Base-by-base conservation (phyloP, 163 green algal species). In the Chloromonas sp. region DNA sequence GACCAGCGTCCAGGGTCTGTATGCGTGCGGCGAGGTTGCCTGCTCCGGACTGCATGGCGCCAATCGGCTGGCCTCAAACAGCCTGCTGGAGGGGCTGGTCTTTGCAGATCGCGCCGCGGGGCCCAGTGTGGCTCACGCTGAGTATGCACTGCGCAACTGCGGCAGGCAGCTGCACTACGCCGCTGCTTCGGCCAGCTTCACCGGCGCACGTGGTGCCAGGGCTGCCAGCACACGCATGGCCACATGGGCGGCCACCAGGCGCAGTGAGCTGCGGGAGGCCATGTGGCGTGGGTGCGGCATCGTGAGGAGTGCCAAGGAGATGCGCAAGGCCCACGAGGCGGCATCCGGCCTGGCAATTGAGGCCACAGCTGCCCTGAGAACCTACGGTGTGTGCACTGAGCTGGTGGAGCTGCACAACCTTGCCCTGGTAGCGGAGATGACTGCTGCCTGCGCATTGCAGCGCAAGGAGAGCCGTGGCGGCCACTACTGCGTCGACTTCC, bases 1-100 rank as follows among this genome's bases (percentile, higher is more conserved):
- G 88, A 99, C 97, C 0, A 93, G 84, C 81, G 79, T 99, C 13
- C 86, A 90, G 79, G 97, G 97, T 0, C 90, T 99, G 82, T 99
- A 94, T 85, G 97, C 97, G 2, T 96, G 91, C 58, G 97, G 97
- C 59, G 97, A 99, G 90, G 96, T 98, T 61, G 93, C 97, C 1
- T 98, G 92, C 89, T 97, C 93, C 2, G 97, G 97, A 8, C 91
- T 99, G 89, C 97, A 99, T 86, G 97, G 97, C 36, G 97, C 97
- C 79, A 99, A 99, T 87, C 91, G 97, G 13, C 92, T 99, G 66
- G 97, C 97, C 14, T 96, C 89, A 81, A 99, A 99, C 90, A 98
- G 93, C 0, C 92, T 99, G 85, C 91, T 99, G 81, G 97, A 99
- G 89, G 97, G 95, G 3, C 91, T 99, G 74, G 96, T 99, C 15